Evolutionary conservation across 2,329 filamentous ascomycete species (phyloP).

Genomic region (Fusarium camptoceras): DNA sequence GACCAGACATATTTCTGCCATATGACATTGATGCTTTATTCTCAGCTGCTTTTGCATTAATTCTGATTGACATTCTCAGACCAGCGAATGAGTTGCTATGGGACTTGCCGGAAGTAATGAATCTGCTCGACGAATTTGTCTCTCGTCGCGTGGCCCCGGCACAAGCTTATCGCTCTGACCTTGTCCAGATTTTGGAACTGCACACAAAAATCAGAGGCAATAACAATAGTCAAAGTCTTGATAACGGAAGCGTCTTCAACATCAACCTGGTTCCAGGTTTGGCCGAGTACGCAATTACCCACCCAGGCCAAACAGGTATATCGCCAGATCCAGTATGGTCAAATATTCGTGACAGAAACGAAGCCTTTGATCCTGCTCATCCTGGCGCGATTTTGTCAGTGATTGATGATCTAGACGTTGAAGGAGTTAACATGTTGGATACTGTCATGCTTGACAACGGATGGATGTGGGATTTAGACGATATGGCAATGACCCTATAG

Average conservation of each 20-base stretch:
- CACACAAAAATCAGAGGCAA: slow-evolving; percentile 28
- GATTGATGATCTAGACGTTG: slow-evolving; percentile 33
- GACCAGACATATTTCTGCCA: slow-evolving; percentile 33
- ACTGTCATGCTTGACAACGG: slow-evolving; percentile 22
- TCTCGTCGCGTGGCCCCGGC: slow-evolving; percentile 35
- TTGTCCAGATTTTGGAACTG: slow-evolving; percentile 31
- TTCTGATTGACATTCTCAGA: slow-evolving; percentile 35
- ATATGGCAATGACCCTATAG: neutral
- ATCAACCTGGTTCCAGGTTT: neutral
- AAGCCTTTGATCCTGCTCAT: neutral
- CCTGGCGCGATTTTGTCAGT: slow-evolving; percentile 31
- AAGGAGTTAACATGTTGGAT: slow-evolving; percentile 8
- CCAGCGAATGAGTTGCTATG: slow-evolving; percentile 36
- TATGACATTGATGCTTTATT: slow-evolving; percentile 39
- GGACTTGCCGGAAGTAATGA: slow-evolving; percentile 39
- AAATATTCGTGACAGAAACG: slow-evolving; percentile 4
- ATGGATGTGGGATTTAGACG: slow-evolving; percentile 35
- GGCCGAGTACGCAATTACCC: slow-evolving; percentile 20
- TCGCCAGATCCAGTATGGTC: slow-evolving; percentile 39
- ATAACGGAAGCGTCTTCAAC: neutral
- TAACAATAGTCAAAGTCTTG: neutral
- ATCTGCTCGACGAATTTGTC: slow-evolving; percentile 29
- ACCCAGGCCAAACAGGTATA: slow-evolving; percentile 7
- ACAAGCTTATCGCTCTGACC: slow-evolving; percentile 32
- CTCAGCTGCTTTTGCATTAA: slow-evolving; percentile 35